A percentile compares a stretch with the other conserved stretches of the same genome.
These are phyloP conservation scores for Parsonsia alboflavescens DNA, from an alignment of 257 asterid species.

Conservation along the genomic window DNA sequence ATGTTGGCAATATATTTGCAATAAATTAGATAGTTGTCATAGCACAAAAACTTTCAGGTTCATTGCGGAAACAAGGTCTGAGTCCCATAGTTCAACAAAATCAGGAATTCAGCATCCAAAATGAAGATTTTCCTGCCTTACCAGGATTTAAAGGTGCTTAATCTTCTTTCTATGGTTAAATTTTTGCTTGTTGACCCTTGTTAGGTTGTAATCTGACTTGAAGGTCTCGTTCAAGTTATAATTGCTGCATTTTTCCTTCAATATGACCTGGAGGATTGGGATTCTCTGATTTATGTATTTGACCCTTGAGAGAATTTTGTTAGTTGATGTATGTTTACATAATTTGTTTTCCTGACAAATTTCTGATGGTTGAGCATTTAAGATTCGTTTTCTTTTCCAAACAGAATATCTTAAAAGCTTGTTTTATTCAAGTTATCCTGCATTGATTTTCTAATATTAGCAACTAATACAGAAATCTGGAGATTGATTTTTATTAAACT, in stretches of 20 bases:
- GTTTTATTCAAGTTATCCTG: not conserved
- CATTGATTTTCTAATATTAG: not conserved
- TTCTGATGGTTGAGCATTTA: not conserved
- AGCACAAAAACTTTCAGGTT: slow-evolving; percentile 48
- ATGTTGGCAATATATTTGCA: slow-evolving; percentile 17
- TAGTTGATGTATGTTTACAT: not conserved
- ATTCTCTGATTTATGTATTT: not conserved
- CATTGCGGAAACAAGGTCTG: slow-evolving; percentile 87
- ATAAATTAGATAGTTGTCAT: slow-evolving; percentile 22
- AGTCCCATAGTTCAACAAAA: slow-evolving; percentile 88
- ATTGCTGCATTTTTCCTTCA: not conserved
- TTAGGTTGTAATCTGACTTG: not conserved
- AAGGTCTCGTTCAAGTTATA: not conserved
- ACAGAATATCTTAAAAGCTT: not conserved
- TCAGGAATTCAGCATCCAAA: slow-evolving; percentile 98
- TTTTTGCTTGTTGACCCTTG: not conserved
- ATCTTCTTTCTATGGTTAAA: not conserved
- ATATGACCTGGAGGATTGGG: not conserved
- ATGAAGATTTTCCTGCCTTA: slow-evolving; percentile 98
- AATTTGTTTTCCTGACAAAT: not conserved
- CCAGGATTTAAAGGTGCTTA: slow-evolving; percentile 89
- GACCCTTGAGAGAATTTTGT: slow-evolving; percentile 1
- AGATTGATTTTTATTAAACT: not conserved
- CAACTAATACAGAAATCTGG: not conserved
- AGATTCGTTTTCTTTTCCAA: not conserved